These are phyloP conservation scores for Neonectria hederae DNA, from an alignment of 2,329 filamentous ascomycete genomes.

Conservation along the genomic window DNA sequence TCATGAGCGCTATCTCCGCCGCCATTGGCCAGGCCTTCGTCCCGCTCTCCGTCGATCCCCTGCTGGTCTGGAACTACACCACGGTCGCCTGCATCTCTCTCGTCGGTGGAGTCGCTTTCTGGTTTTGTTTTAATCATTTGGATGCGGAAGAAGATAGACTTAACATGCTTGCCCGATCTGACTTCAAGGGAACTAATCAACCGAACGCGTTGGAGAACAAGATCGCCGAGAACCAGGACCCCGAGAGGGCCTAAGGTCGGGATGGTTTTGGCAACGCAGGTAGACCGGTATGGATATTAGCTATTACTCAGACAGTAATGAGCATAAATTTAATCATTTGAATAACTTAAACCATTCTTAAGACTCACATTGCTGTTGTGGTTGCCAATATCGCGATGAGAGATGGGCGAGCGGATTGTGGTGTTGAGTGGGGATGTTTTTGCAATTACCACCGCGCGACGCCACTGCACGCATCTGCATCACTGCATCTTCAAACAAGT, in stretches of 20 bases:
- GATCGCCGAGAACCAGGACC: conserved; percentile 29
- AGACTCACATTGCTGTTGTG: neutral
- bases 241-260: conserved; percentile 26
- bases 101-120: conserved; percentile 71
- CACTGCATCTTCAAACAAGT: too few relatives aligned
- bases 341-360: neutral
- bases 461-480: too few relatives aligned
- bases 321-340: neutral
- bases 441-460: too few relatives aligned
- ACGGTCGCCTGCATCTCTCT: conserved; percentile 69
- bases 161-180: conserved; percentile 67
- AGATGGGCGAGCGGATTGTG: neutral
- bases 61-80: conserved; percentile 78
- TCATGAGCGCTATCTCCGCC: conserved; percentile 75
- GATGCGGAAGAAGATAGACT: conserved; percentile 74
- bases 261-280: neutral
- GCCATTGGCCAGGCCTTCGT: conserved; percentile 77
- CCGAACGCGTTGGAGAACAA: conserved; percentile 48
- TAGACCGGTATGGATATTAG: neutral
- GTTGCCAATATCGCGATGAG: neutral
- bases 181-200: conserved; percentile 53
- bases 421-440: too few relatives aligned
- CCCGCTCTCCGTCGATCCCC: conserved; percentile 68
- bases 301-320: neutral
- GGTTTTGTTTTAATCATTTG: conserved; percentile 71